Conservation (phyloP, 1,284 basidiomycete species). For the Wallemia mellicola region DNA sequence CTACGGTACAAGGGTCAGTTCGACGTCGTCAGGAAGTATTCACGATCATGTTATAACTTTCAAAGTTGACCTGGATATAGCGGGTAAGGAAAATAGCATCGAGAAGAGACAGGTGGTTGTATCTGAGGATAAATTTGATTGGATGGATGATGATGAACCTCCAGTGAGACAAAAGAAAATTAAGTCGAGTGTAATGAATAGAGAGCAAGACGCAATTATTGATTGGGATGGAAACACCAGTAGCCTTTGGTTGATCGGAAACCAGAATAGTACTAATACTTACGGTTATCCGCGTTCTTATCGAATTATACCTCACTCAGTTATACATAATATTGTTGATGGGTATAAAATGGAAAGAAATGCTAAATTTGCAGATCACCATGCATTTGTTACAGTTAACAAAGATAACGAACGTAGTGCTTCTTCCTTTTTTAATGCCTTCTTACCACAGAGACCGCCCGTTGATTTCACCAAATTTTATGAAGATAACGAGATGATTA, state of each 20-base stretch:
- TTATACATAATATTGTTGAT: background rate
- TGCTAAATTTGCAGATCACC: background rate
- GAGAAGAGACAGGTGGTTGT: background rate
- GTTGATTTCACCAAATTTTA: conserved; percentile 1
- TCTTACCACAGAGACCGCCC: background rate
- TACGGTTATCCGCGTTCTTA: background rate
- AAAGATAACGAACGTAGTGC: background rate
- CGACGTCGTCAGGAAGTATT: conserved; percentile 10
- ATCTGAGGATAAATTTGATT: background rate
- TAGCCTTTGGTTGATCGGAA: background rate
- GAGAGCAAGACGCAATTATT: background rate
- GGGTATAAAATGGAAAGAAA: background rate
- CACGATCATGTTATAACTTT: conserved; percentile 12
- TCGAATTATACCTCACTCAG: background rate
- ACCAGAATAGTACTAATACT: background rate
- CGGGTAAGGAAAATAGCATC: background rate
- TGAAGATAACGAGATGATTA: background rate
- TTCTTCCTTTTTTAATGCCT: background rate
- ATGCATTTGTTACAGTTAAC: background rate
- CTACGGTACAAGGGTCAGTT: conserved; percentile 2
- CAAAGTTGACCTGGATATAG: conserved; percentile 6
- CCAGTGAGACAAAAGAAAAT: background rate
- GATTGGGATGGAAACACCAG: background rate
- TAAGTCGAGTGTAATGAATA: background rate
- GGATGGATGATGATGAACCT: background rate